Percentiles rank a stretch among this genome's conserved stretches.
Evolutionary conservation across 2,329 filamentous ascomycete species (phyloP).

Genomic region (Xylariales sp.): DNA sequence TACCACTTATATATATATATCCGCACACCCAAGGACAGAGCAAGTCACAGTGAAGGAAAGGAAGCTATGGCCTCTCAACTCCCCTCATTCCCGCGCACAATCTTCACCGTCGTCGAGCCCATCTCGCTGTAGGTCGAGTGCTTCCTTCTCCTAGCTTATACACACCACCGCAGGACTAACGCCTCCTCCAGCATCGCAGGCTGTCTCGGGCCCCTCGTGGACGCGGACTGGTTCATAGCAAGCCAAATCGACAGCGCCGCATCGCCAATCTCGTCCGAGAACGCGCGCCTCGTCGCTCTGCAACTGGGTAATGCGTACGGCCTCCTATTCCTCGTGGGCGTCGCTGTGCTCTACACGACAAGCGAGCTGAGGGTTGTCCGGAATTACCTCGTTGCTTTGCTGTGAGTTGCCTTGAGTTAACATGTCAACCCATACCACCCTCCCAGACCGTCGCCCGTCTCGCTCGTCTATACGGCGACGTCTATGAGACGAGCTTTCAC

Average conservation of each 20-base stretch:
- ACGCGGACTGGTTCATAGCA: constrained; percentile 71
- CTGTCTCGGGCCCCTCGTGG: constrained; percentile 65
- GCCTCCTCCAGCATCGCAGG: constrained; percentile 65
- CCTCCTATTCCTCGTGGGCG: constrained; percentile 71
- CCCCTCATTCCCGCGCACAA: constrained; percentile 70
- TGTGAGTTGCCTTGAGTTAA: constrained; percentile 50
- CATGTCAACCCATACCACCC: not conserved
- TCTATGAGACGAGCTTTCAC: not conserved
- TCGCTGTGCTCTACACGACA: constrained; percentile 72
- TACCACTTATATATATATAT: not conserved
- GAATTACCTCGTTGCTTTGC: constrained; percentile 74
- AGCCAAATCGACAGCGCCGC: constrained; percentile 66
- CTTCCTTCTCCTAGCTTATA: not conserved
- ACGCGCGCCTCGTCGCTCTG: constrained; percentile 68
- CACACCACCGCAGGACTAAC: constrained; percentile 18
- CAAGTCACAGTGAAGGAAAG: not conserved
- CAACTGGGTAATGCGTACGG: constrained; percentile 79
- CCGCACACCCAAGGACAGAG: constrained; percentile 3
- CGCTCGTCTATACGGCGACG: too few relatives aligned
- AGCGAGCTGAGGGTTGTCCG: constrained; percentile 73
- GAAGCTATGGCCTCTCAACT: constrained; percentile 68
- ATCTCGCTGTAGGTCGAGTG: constrained; percentile 68
- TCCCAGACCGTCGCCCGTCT: not conserved
- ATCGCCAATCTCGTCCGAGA: constrained; percentile 54
- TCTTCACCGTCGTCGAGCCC: constrained; percentile 77